Base-by-base conservation (phyloP, 768 basidiomycete species). In the Russula griseocarnosa region DNA sequence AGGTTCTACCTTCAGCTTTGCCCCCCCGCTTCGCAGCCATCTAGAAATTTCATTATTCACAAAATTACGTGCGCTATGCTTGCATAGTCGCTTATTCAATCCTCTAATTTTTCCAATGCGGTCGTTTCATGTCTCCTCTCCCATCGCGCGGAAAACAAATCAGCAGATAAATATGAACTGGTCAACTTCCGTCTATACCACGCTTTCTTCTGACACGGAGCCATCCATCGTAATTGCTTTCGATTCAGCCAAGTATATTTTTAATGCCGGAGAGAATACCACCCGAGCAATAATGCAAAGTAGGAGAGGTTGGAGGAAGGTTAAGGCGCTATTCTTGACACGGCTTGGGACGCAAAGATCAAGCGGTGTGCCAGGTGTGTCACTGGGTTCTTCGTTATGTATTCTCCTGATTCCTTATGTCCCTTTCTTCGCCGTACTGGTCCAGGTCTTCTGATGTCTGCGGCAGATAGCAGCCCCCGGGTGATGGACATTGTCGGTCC, bases 211-310 rank as follows among this genome's bases (percentile, higher is more conserved):
- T 56, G 95, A 98, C 76, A 90, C 94, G 1, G 86, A 92, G 67
- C 87, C 94, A 0, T 82, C 87, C 10, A 75, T 97, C 28, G 75
- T 89, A 63, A 74, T 96, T 67, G 79, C 81, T 1, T 94, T 94
- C 72, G 87, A 90, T 67, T 78, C 81, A 58, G 86, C 83, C 14
- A 89, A 92, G 69, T 98, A 94, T 69, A 79, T 95, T 44, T 93
- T 98, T 80, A 94, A 94, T 74, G 85, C 80, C 22, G 87, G 91
- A 9, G 94, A 97, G 74, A 88, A 88, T 63, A 85, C 88, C 1
- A 86, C 85, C 49, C 78, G 95, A 40, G 76, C 88, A 0, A 89
- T 88, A 71, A 74, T 86, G 18, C 88, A 94, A 75, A 84, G 84
- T 63, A 78, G 76, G 66, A 76, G 81, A 51, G 83, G 83, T 55